Percentiles rank a stretch among this genome's conserved stretches.
These are phyloP conservation scores for Metrosideros polymorpha DNA, from an alignment of 441 rosid species.

Conservation along the genomic window DNA sequence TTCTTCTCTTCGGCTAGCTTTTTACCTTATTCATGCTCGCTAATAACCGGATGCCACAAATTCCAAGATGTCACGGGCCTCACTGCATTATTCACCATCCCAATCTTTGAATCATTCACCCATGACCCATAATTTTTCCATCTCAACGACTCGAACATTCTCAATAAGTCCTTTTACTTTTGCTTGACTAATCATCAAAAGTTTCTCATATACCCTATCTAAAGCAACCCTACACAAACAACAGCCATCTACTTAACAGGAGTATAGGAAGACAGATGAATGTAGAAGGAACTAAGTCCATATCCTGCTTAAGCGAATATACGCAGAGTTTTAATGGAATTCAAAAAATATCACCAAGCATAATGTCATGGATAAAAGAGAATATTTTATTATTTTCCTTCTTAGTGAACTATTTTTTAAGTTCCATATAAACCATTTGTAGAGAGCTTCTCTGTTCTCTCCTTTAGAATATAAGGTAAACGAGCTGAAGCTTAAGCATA, in stretches of 20 bases:
- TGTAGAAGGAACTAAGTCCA: background rate
- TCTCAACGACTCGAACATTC: background rate
- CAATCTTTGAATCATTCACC: background rate
- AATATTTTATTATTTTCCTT: background rate
- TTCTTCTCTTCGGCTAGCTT: background rate
- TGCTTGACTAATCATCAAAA: background rate
- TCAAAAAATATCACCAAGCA: background rate
- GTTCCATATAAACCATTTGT: background rate
- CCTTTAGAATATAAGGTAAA: background rate
- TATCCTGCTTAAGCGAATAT: background rate
- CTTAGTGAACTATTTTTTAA: background rate
- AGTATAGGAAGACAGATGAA: background rate
- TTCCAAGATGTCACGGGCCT: background rate
- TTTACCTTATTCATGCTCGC: background rate
- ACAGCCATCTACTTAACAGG: background rate
- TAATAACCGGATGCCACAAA: background rate
- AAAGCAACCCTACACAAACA: background rate
- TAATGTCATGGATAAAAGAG: background rate
- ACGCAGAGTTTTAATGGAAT: background rate
- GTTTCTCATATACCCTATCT: background rate
- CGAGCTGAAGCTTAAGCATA: background rate
- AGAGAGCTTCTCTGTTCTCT: background rate
- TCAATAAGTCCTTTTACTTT: fast-evolving
- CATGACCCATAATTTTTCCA: background rate
- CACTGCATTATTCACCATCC: background rate